A percentile compares a stretch with the other conserved stretches of the same genome.
These are phyloP conservation scores for Magnaporthiopsis poae DNA, from an alignment of 2,329 filamentous ascomycete species.

Conservation along the genomic window DNA sequence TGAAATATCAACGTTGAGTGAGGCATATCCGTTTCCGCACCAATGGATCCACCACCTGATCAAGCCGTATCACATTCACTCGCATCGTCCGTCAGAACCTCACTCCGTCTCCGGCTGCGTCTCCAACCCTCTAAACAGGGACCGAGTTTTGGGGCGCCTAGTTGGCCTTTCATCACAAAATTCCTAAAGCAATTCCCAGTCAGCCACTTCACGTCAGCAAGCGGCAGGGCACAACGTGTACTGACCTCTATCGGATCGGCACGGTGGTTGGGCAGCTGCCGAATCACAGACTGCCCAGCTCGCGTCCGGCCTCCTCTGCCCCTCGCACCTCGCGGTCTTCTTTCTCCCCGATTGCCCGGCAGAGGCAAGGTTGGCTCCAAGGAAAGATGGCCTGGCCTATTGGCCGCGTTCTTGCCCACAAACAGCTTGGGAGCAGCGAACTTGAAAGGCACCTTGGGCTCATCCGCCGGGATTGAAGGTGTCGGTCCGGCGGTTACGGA, in stretches of 20 bases:
- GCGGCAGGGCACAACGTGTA: not conserved
- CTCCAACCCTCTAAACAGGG: slow-evolving; percentile 19
- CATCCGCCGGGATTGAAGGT: slow-evolving; percentile 5
- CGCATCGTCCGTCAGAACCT: not conserved
- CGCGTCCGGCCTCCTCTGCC: slow-evolving; percentile 14
- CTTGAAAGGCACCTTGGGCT: slow-evolving; percentile 15
- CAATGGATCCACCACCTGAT: not conserved
- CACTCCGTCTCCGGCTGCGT: slow-evolving; percentile 15
- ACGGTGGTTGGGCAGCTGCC: slow-evolving; percentile 20
- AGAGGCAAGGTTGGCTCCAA: not conserved
- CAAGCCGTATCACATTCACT: not conserved
- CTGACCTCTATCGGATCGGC: slow-evolving; percentile 21
- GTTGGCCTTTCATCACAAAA: slow-evolving; percentile 14
- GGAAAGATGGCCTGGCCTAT: not conserved
- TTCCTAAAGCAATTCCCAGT: slow-evolving; percentile 11
- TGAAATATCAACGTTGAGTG: not conserved
- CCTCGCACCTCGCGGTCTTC: slow-evolving; percentile 6
- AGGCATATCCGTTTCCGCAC: not conserved
- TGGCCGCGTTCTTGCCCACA: slow-evolving; percentile 18
- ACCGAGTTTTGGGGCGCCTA: slow-evolving; percentile 9
- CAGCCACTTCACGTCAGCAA: not conserved
- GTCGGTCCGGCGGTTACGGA: not conserved
- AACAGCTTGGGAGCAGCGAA: slow-evolving; percentile 21
- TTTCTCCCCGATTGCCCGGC: not conserved
- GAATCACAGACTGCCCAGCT: slow-evolving; percentile 19